Evolutionary conservation across 306 rosid genomes (phyloP).

Genomic region (Urtica urens): DNA sequence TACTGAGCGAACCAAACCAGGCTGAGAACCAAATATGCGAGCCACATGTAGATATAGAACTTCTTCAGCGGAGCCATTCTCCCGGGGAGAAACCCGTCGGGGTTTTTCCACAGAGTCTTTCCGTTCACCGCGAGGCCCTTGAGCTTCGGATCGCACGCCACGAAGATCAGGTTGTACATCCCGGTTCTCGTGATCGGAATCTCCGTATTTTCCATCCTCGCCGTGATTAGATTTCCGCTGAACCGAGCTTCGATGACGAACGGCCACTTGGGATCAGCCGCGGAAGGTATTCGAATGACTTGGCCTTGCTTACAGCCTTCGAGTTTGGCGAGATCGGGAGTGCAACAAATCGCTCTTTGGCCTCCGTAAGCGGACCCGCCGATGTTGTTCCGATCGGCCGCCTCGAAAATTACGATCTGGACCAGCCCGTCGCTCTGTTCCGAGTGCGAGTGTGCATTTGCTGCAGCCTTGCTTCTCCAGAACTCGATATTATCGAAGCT

Average conservation of each 20-base stretch:
- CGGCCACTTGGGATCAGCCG: conserved; percentile 68
- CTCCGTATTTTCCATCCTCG: conserved; percentile 30
- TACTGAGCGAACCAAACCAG: conserved; percentile 78
- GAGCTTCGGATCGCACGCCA: conserved; percentile 82
- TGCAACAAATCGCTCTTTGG: conserved; percentile 87
- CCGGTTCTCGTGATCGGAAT: conserved; percentile 62
- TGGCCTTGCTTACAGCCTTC: conserved; percentile 91
- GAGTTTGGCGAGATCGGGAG: conserved; percentile 85
- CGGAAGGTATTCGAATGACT: conserved; percentile 74
- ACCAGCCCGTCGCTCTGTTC: conserved; percentile 41
- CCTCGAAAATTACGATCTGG: conserved; percentile 72
- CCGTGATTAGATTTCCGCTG: conserved; percentile 21
- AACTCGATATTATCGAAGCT: conserved; percentile 79
- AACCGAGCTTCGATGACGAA: conserved; percentile 44
- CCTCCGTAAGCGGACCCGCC: conserved; percentile 99
- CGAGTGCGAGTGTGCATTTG: conserved; percentile 31
- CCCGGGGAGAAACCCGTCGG: conserved; percentile 85
- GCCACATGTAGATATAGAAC: conserved; percentile 62
- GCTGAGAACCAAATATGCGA: conserved; percentile 56
- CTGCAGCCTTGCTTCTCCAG: conserved; percentile 53
- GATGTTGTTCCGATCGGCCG: conserved; percentile 81
- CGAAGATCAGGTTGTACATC: conserved; percentile 90
- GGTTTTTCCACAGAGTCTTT: conserved; percentile 83
- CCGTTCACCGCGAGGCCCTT: conserved; percentile 74
- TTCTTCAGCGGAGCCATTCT: conserved; percentile 84